Conservation (phyloP, 345 rosid species). For the Arabidopsis arenosa region DNA sequence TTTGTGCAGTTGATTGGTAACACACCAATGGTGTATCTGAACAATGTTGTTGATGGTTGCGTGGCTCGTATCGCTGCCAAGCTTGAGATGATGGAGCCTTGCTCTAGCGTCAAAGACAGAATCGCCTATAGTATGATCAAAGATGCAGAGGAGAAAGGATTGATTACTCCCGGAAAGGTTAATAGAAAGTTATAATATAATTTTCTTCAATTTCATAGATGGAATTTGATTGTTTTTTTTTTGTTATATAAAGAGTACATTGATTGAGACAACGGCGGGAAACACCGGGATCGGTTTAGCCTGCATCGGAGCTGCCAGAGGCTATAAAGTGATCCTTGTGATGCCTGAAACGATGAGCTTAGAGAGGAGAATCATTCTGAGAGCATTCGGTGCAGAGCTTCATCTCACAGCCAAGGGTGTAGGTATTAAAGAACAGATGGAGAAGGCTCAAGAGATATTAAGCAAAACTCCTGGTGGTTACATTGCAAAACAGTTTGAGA, state of each 20-base stretch:
- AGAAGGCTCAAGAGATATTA: constrained; percentile 58
- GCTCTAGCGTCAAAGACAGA: constrained; percentile 64
- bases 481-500: constrained; percentile 45
- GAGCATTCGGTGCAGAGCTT: constrained; percentile 78
- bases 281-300: constrained; percentile 83
- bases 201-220: not conserved
- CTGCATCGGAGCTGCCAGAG: constrained; percentile 64
- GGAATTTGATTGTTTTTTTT: not conserved
- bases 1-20: constrained; percentile 63
- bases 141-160: too few relatives aligned
- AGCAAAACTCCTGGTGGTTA: constrained; percentile 58
- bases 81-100: constrained; percentile 66
- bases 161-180: too few relatives aligned
- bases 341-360: constrained; percentile 67
- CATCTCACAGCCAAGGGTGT: constrained; percentile 50
- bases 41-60: constrained; percentile 62
- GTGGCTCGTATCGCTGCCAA: constrained; percentile 73
- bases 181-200: not conserved
- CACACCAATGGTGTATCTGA: constrained; percentile 72
- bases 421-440: constrained; percentile 48
- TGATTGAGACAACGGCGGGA: constrained; percentile 69
- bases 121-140: too few relatives aligned
- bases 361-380: constrained; percentile 70
- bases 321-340: constrained; percentile 58
- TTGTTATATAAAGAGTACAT: constrained; percentile 50